Percentiles rank a stretch among this genome's conserved stretches.
Evolutionary conservation across 2,329 filamentous ascomycete species (phyloP).

Genomic region (Sodiomyces alkalinus): DNA sequence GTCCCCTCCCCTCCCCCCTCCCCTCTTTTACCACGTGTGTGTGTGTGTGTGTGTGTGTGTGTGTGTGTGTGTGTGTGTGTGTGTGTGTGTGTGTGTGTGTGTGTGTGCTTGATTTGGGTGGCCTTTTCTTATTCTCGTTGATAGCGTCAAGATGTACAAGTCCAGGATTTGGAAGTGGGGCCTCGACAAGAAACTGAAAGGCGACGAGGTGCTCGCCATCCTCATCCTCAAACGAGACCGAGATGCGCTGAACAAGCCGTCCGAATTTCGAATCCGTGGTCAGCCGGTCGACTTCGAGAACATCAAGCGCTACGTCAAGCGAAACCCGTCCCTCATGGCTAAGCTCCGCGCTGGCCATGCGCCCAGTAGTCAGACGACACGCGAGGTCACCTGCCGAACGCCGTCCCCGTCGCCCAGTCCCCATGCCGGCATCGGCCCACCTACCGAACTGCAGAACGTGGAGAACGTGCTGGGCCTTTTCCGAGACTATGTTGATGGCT

Average conservation of each 20-base stretch:
- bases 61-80: too few species aligned
- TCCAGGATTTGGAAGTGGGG: slow-evolving; percentile 26
- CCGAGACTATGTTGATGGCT: slow-evolving; percentile 14
- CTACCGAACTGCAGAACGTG: slow-evolving; percentile 10
- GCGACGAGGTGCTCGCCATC: slow-evolving; percentile 23
- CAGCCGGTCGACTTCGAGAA: slow-evolving; percentile 22
- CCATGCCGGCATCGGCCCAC: slow-evolving; percentile 9
- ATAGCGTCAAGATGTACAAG: slow-evolving; percentile 27
- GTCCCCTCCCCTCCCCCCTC: neutral
- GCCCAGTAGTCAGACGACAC: slow-evolving; percentile 15
- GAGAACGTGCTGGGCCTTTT: slow-evolving; percentile 15
- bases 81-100: too few species aligned
- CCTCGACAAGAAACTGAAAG: slow-evolving; percentile 25
- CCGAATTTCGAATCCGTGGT: slow-evolving; percentile 21
- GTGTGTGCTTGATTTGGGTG: too few species aligned
- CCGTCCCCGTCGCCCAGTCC: slow-evolving; percentile 13
- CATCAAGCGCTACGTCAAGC: slow-evolving; percentile 23
- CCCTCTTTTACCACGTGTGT: too few species aligned
- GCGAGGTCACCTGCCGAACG: slow-evolving; percentile 17
- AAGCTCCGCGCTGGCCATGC: slow-evolving; percentile 15
- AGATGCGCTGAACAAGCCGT: slow-evolving; percentile 16
- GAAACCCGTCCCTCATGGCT: slow-evolving; percentile 19
- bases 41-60: too few species aligned
- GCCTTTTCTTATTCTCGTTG: slow-evolving; percentile 1
- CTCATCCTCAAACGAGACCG: slow-evolving; percentile 21